Evolutionary conservation across 1,139 yeast species (phyloP).

Genomic region (Candida freyschussii): DNA sequence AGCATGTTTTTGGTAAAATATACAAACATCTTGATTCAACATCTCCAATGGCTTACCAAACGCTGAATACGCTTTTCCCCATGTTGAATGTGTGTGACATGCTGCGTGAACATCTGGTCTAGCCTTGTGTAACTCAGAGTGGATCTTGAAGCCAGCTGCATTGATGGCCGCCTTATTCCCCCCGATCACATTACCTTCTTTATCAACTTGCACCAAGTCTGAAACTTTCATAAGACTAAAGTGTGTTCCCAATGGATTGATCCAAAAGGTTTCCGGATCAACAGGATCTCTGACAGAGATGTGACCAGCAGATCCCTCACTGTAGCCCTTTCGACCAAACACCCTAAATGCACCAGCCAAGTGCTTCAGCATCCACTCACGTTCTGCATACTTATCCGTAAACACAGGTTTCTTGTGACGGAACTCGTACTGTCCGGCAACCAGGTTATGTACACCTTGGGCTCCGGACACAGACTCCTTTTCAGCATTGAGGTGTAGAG

Average conservation of each 20-base stretch:
- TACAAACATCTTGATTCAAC: conserved; percentile 76
- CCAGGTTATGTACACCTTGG: conserved; percentile 22
- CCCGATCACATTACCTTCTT: conserved; percentile 63
- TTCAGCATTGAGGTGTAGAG: conserved; percentile 10
- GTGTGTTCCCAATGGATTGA: conserved; percentile 71
- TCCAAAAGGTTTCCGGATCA: conserved; percentile 69
- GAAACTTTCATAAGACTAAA: conserved; percentile 63
- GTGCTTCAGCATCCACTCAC: conserved; percentile 65
- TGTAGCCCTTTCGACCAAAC: conserved; percentile 66
- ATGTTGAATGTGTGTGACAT: conserved; percentile 71
- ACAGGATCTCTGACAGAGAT: conserved; percentile 77
- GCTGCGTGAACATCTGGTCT: conserved; percentile 81
- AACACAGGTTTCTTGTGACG: conserved; percentile 46
- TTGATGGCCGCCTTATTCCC: conserved; percentile 65
- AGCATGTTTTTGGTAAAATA: conserved; percentile 59
- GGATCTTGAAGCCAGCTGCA: conserved; percentile 79
- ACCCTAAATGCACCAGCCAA: conserved; percentile 81
- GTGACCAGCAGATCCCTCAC: conserved; percentile 82
- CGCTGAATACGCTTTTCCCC: conserved; percentile 72
- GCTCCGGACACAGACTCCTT: background rate
- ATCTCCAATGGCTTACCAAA: conserved; percentile 70
- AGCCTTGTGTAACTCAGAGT: conserved; percentile 69
- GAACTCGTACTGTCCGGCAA: conserved; percentile 18
- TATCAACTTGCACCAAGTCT: conserved; percentile 75
- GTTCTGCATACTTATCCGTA: conserved; percentile 43